These are phyloP conservation scores for Posidonia australis DNA, from an alignment of 106 monocot genomes.

Conservation along the genomic window DNA sequence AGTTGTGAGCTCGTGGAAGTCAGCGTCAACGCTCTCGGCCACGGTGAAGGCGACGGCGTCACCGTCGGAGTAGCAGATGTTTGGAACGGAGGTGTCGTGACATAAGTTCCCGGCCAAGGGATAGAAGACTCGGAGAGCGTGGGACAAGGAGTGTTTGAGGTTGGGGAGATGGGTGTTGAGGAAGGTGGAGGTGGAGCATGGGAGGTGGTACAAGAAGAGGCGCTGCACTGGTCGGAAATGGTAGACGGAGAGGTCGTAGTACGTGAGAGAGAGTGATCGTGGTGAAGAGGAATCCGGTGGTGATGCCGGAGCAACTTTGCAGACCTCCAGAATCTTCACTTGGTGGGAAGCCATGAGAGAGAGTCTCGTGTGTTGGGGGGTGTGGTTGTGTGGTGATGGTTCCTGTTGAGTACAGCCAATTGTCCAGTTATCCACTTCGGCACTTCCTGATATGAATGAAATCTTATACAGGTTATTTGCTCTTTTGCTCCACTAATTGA, in stretches of 20 bases:
- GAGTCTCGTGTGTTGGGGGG: too few relatives aligned
- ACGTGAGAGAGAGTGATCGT: conserved; percentile 9
- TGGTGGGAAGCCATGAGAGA: not conserved
- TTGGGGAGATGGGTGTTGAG: not conserved
- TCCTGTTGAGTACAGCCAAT: too few relatives aligned
- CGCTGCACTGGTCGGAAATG: not conserved
- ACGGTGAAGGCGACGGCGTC: conserved; percentile 8
- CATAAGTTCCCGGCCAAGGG: conserved; percentile 5
- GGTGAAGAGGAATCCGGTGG: not conserved
- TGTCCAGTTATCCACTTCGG: too few relatives aligned
- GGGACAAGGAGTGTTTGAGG: conserved; percentile 17
- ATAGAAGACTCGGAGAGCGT: conserved; percentile 6
- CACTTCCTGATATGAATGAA: too few relatives aligned
- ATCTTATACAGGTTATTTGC: too few relatives aligned
- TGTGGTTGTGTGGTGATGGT: too few relatives aligned
- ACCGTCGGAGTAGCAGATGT: not conserved
- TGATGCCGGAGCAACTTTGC: conserved; percentile 1
- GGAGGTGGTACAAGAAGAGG: conserved; percentile 11
- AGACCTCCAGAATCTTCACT: conserved; percentile 1
- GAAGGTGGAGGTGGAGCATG: not conserved
- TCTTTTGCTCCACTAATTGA: too few relatives aligned
- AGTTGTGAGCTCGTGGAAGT: conserved; percentile 1
- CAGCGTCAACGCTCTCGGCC: conserved; percentile 3
- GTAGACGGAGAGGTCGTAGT: conserved; percentile 1
- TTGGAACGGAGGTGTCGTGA: not conserved